Evolutionary conservation across 495 filamentous ascomycete species (phyloP).

Genomic region (Glutinoglossum americanum): DNA sequence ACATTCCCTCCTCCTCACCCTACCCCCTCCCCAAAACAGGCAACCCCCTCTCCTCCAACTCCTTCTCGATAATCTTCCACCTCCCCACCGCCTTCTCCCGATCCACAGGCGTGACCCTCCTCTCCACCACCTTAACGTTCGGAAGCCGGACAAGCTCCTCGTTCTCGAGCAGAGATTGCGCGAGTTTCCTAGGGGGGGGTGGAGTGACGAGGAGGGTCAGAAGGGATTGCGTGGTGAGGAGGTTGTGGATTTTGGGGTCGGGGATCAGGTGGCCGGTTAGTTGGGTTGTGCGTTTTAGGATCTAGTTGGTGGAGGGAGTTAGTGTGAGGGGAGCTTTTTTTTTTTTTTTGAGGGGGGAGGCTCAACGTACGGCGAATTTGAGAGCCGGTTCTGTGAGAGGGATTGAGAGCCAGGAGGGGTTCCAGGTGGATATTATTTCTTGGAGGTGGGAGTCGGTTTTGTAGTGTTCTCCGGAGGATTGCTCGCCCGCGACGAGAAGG

Average conservation of each 20-base stretch:
- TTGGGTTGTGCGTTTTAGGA: constrained; percentile 55
- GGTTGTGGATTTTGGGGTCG: constrained; percentile 36
- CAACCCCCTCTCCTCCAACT: constrained; percentile 37
- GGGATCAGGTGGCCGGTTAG: constrained; percentile 52
- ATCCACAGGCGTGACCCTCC: constrained; percentile 40
- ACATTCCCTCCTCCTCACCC: no score
- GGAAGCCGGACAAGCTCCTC: constrained; percentile 27
- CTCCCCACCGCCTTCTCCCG: constrained; percentile 58
- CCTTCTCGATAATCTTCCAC: constrained; percentile 64
- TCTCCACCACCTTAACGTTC: constrained; percentile 45
- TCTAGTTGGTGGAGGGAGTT: constrained; percentile 21
- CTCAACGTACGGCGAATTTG: constrained; percentile 59
- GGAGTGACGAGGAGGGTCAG: constrained; percentile 24
- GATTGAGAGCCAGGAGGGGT: constrained; percentile 25
- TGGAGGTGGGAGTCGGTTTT: background rate
- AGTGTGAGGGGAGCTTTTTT: background rate
- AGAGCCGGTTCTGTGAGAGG: constrained; percentile 33
- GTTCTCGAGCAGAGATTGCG: constrained; percentile 19
- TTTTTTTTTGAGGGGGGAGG: background rate
- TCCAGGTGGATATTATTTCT: constrained; percentile 3
- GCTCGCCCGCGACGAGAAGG: background rate
- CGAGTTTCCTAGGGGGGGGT: constrained; percentile 35
- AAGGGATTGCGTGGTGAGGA: constrained; percentile 32
- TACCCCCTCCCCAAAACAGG: constrained; percentile 9
- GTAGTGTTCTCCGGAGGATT: background rate